phyloP scores from a whole-genome alignment of 2,329 filamentous ascomycete genomes.

The Fusarium sarcochroum region DNA sequence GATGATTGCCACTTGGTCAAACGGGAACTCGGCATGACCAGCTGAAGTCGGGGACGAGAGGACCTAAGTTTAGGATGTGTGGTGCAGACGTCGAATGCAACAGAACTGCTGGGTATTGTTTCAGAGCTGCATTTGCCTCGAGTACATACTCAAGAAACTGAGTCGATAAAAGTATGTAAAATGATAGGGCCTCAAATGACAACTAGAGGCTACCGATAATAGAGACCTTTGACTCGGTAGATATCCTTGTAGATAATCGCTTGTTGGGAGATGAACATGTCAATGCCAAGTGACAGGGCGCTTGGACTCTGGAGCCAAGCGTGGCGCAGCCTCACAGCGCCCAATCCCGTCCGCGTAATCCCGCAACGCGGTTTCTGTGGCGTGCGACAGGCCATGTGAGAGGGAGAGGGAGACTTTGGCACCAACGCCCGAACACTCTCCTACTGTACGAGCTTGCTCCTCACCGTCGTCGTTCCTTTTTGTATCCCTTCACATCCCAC shows the following conservation, averaged over 20 bases:
- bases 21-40: slow-evolving; percentile 42
- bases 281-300: slow-evolving; percentile 34
- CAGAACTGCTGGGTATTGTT: slow-evolving; percentile 8
- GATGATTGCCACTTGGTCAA: slow-evolving; percentile 12
- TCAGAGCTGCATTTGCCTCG: slow-evolving; percentile 2
- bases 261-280: slow-evolving; percentile 22
- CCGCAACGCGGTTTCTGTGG: slow-evolving; percentile 45
- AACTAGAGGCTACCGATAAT: slow-evolving; percentile 9
- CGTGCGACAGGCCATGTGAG: slow-evolving; percentile 46
- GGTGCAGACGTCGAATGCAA: slow-evolving; percentile 36
- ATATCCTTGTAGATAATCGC: slow-evolving; percentile 10
- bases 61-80: slow-evolving; percentile 19
- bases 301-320: slow-evolving; percentile 45
- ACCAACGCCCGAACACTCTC: slow-evolving; percentile 32
- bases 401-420: slow-evolving; percentile 42
- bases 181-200: background rate
- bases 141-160: background rate
- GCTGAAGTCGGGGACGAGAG: slow-evolving; percentile 3
- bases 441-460: slow-evolving; percentile 22
- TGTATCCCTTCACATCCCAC: slow-evolving; percentile 26
- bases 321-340: slow-evolving; percentile 52
- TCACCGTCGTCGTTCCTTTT: slow-evolving; percentile 33
- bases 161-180: background rate
- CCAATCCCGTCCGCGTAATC: slow-evolving; percentile 49
- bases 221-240: slow-evolving; percentile 24